Base-by-base conservation (phyloP, 306 rosid genomes). In the Ceratonia siliqua region DNA sequence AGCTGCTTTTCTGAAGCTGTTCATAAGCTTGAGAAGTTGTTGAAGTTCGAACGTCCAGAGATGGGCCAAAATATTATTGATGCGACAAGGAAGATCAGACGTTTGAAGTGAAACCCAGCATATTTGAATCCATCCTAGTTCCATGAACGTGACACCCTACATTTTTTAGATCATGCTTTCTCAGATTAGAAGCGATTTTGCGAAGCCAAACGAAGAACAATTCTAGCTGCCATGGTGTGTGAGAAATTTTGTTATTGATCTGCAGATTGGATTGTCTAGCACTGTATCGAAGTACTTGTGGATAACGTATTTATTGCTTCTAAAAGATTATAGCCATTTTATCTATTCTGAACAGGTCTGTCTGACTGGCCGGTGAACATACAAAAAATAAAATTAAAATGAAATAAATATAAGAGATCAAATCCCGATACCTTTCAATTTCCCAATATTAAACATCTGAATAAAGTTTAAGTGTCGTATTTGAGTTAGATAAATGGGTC, bases 21-120 rank as follows among this genome's bases (percentile, higher is more conserved):
- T 72, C 73, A 72, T 69, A 84, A 87, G 75, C 96, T 91, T 15
- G 89, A 84, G 61, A 92, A 90, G 73, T 74, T 91, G 79, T 83
- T 94, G 43, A 79, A 78, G 81, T 72, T 91, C 58, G 73, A 88
- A 79, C 90, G 90, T 80, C 88, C 82, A 3, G 96, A 87, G 84
- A 87, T 88, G 41, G 82, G 85, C 82, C 91, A 89, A 82, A 87
- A 77, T 86, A 78, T 91, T 21, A 38, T 87, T 6, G 80, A 82
- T 53, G 79, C 89, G 13, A 67, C 97, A 21, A 86, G 82, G 82
- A 88, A 87, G 74, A 85, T 90, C 76, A 85, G 76, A 82, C 81
- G 85, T 21, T 64, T 94, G 85, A 74, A 84, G 80, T 94, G 89
- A 87, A 74, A 21, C 21, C 21, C 17, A 41, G 17, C 69, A 28